Conservation (phyloP, 148 eudicot genomes). For the Camellia granthamiana region DNA sequence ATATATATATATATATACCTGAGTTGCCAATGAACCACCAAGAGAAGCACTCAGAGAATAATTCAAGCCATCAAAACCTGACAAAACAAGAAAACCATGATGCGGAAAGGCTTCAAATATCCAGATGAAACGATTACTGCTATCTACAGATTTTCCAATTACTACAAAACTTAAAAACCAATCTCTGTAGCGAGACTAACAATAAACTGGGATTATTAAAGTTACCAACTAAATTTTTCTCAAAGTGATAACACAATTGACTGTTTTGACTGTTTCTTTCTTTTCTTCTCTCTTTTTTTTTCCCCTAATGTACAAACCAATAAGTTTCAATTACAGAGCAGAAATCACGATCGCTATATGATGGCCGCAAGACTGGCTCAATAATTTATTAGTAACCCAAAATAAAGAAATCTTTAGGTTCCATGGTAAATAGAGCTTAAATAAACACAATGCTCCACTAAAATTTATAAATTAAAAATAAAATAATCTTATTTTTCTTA, state of each 20-base stretch:
- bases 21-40: neutral
- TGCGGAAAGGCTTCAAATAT: neutral
- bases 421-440: neutral
- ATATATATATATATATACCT: neutral
- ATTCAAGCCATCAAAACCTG: constrained; percentile 1
- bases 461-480: neutral
- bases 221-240: no score
- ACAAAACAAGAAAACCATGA: neutral
- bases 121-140: no score
- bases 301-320: no score
- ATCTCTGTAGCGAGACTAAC: no score
- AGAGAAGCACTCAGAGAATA: neutral
- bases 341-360: neutral
- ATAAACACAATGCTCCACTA: neutral
- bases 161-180: no score
- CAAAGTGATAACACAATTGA: no score
- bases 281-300: neutral
- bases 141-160: no score
- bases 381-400: neutral
- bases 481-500: no score
- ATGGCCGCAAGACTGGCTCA: neutral
- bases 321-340: no score
- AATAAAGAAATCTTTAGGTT: neutral
- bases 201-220: no score
- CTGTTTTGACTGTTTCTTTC: no score